Base-by-base conservation (phyloP, 2,329 filamentous ascomycete species). In the Colletotrichum nymphaeae region DNA sequence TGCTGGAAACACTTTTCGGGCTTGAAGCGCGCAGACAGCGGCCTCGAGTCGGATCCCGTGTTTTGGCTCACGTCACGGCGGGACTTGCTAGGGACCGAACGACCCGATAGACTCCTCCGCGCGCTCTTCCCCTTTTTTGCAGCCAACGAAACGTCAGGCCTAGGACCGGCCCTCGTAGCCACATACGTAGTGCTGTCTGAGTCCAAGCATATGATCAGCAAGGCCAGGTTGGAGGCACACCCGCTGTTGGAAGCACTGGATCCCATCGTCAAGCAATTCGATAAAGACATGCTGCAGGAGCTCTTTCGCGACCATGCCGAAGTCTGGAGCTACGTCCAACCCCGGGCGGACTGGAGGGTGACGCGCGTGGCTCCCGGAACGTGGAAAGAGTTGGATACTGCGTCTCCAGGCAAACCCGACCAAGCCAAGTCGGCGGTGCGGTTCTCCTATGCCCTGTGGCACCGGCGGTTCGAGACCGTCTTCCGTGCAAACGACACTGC, bases 1-100 rank as follows among this genome's bases (percentile, higher is more conserved):
- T 69, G 84, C 65, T 84, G 83, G 83, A 79, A 80, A 75, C 81
- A 83, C 68, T 71, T 84, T 16, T 82, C 83, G 1, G 80, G 81
- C 63, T 74, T 84, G 52, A 79, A 76, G 55, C 78, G 83, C 12
- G 72, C 63, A 5, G 78, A 78, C 24, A 64, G 57, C 63, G 68
- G 72, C 22, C 28, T 72, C 19, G 9, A 19, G 6, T 59, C 52
- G 37, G 60, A 66, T 1, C 67, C 77, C 4, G 75, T 72, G 5
- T 83, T 83, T 58, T 78, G 79, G 62, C 69, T 84, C 42, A 81
- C 83, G 9, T 76, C 76, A 6, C 53, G 71, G 14, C 69, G 77
- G 4, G 81, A 83, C 11, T 56, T 79, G 19, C 73, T 74, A 11
- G 77, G 78, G 28, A 60, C 74, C 37, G 24, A 65, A 53, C 19